Evolutionary conservation across 176 grass and related monocot genomes (phyloP), one percentile per base, ranked within the genome.

Genomic region (Themeda triandra): DNA sequence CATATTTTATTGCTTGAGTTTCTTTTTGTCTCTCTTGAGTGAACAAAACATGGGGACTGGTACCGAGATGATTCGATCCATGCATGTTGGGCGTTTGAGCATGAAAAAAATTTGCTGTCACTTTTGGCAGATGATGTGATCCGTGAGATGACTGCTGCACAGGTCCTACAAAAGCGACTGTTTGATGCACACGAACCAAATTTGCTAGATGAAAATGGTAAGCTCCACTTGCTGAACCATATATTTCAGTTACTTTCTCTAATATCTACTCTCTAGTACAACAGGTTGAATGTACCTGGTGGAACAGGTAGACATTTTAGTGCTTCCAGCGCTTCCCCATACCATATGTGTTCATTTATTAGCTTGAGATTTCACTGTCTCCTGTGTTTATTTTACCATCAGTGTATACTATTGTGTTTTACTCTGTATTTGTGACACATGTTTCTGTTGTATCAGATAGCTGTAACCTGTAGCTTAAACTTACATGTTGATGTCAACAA

Each of bases 151-250:
- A 73, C 49, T 81, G 59, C 80, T 86, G 80, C 90, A 78, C 87
- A 86, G 39, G 82, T 72, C 66, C 74, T 95, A 77, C 87, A 81
- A 27, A 92, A 90, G 60, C 90, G 90, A 78, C 86, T 95, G 40
- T 78, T 92, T 59, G 80, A 90, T 86, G 93, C 96, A 71, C 84
- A 96, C 40, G 93, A 99, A 66, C 85, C 89, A 66, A 99, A 96
- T 85, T 92, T 99, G 84, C 89, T 99, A 14, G 78, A 94, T 74
- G 96, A 96, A 89, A 84, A 91, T 84, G 93, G 96, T 96, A 81
- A 40, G 36, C 77, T 41, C 13, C 66, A 62, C 30, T 77, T 78
- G 62, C 46, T 79, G 62, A 67, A 70, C 63, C 4, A 51, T 30
- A 77, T 18, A 79, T 90, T 76, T 60, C 24, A 77, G 12, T 77